Evolutionary conservation across 2,329 filamentous ascomycete genomes (phyloP).

Genomic region (Sporothrix inflata): DNA sequence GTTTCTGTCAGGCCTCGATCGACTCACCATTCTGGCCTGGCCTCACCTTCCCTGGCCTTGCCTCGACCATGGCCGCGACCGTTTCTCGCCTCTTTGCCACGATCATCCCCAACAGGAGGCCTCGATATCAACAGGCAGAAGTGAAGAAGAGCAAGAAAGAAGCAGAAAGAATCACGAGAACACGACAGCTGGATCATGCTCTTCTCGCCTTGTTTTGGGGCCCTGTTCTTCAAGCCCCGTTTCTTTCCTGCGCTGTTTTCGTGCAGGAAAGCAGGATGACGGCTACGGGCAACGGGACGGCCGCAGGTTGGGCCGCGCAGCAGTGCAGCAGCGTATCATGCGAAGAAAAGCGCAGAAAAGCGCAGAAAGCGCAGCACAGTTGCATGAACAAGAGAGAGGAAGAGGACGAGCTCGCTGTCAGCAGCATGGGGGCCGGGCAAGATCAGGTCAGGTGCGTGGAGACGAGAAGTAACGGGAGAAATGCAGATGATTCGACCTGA

Average conservation of each 20-base stretch:
- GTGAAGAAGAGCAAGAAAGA: neutral
- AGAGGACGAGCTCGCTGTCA: no score
- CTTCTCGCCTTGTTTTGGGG: neutral
- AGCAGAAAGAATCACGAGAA: conserved; percentile 11
- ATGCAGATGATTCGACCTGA: no score
- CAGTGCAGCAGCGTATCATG: neutral
- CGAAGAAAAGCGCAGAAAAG: neutral
- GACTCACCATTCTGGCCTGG: neutral
- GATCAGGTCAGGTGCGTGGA: no score
- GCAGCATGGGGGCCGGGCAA: neutral
- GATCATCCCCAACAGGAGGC: conserved; percentile 21
- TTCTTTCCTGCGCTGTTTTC: conserved; percentile 6
- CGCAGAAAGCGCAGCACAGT: neutral
- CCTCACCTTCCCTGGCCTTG: neutral
- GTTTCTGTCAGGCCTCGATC: neutral
- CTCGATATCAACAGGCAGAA: conserved; percentile 15
- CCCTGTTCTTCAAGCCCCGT: neutral
- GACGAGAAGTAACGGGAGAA: no score
- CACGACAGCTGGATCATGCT: neutral
- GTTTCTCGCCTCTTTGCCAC: conserved; percentile 25
- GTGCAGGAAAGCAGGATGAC: neutral
- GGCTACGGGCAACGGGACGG: conserved; percentile 3
- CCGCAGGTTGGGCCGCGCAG: neutral
- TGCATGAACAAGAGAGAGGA: neutral
- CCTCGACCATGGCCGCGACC: conserved; percentile 23